Conservation (phyloP, 2,329 filamentous ascomycete species). For the Emmonsia crescens region DNA sequence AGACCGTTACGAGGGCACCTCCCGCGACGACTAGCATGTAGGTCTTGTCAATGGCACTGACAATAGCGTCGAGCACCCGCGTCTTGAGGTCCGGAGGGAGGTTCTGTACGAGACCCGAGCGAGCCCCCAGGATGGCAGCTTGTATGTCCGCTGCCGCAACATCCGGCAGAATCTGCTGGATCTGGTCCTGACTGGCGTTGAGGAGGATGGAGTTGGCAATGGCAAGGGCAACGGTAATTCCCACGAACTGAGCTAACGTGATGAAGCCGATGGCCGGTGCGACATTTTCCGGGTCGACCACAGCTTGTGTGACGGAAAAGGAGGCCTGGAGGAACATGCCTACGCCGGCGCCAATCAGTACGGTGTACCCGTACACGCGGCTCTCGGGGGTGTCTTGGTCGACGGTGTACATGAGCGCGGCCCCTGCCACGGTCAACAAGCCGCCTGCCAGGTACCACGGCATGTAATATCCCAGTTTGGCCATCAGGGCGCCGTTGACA, state of each 20-base stretch:
- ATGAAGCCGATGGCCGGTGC: not conserved
- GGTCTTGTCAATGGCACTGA: not conserved
- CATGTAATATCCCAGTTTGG: conserved; percentile 17
- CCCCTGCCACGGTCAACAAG: conserved; percentile 2
- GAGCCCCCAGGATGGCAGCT: not conserved
- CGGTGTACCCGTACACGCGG: conserved; percentile 20
- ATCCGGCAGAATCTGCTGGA: not conserved
- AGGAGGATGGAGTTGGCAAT: not conserved
- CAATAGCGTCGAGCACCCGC: not conserved
- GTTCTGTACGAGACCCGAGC: not conserved
- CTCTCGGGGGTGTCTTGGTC: conserved; percentile 9
- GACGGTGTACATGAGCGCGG: conserved; percentile 15
- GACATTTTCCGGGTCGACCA: not conserved
- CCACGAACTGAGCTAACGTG: not conserved
- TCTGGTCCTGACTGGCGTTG: not conserved
- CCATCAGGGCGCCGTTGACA: conserved; percentile 15
- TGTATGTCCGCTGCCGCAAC: not conserved
- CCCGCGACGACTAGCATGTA: not conserved
- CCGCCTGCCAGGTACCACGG: conserved; percentile 20
- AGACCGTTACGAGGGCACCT: not conserved
- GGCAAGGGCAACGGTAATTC: not conserved
- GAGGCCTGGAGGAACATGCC: not conserved
- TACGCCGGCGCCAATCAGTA: conserved; percentile 33
- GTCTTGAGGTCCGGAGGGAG: not conserved
- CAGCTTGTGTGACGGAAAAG: not conserved